A percentile compares a stretch with the other conserved stretches of the same genome.
phyloP scores from a whole-genome alignment of 345 rosid genomes.

The Populus nigra region DNA sequence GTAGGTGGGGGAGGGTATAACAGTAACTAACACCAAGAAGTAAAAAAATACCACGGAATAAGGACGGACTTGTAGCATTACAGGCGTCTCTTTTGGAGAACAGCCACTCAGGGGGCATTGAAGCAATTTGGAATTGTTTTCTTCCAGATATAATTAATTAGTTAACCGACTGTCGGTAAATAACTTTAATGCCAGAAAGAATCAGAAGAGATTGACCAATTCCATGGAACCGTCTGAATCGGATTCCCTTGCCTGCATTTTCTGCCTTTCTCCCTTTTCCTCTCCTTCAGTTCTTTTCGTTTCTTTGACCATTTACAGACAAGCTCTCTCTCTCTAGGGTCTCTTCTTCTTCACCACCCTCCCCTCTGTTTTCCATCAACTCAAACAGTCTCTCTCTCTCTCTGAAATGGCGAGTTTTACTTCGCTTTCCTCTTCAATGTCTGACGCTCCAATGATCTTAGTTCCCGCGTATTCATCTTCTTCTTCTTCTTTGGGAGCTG shows the following conservation, averaged over 20 bases:
- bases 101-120: neutral
- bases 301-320: constrained; percentile 45
- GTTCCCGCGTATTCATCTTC: constrained; percentile 12
- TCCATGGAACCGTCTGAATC: constrained; percentile 35
- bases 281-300: constrained; percentile 25
- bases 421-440: constrained; percentile 19
- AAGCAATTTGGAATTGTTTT: neutral
- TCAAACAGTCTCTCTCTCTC: neutral
- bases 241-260: constrained; percentile 18
- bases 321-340: constrained; percentile 13
- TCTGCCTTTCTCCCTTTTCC: constrained; percentile 14
- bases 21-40: neutral
- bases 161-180: no score
- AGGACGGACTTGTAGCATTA: neutral
- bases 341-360: constrained; percentile 16
- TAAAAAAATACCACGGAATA: neutral
- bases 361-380: neutral
- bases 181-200: neutral
- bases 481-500: constrained; percentile 22
- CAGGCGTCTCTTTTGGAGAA: neutral
- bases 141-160: neutral
- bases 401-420: constrained; percentile 22
- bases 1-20: no score
- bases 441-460: constrained; percentile 20
- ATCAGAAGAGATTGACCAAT: constrained; percentile 8